Evolutionary conservation across 2,329 filamentous ascomycete genomes (phyloP), one percentile per base, ranked within the genome.

Genomic region (Coccinonectria pachysandricola): DNA sequence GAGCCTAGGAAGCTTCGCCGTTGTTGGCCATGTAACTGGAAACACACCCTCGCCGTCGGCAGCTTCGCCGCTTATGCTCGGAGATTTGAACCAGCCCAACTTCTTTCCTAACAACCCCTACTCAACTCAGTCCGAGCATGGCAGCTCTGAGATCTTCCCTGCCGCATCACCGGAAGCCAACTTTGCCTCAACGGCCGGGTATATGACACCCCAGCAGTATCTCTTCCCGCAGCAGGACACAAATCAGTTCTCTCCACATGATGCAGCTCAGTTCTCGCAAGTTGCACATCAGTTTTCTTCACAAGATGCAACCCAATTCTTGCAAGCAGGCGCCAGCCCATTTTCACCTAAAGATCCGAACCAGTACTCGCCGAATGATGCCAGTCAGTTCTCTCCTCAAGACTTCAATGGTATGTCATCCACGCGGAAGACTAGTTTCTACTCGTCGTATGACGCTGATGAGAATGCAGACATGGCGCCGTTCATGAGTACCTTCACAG

Each of bases 1-100:
- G 9, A 71, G 67, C 32, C 46, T 71, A 38, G 59, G 57, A 19
- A 66, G 67, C 12, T 72, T 62, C 48, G 57, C 55, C 8, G 48
- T 71, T 21, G 47, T 71, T 23, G 55, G 59, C 15, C 56, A 58
- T 35, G 39, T 46, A 3, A 20, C 30, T 16, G 36, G 38, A 10
- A 47, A 44, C 14, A 45, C 39, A 18, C 40, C 40, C 16, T 53
- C 49, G 10, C 47, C 47, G 21, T 41, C 42, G 15, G 49, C 43
- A 20, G 39, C 60, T 19, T 67, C 64, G 12, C 65, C 63, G 3
- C 39, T 64, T 12, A 50, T 57, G 22, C 37, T 59, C 15, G 42
- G 40, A 6, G 56, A 65, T 21, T 45, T 56, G 35, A 56, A 61
- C 16, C 49, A 54, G 21, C 40, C 50, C 6, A 33, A 43, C 26